Evolutionary conservation across 352 stramenopile species (phyloP).

Genomic region (Bremia lactucae): DNA sequence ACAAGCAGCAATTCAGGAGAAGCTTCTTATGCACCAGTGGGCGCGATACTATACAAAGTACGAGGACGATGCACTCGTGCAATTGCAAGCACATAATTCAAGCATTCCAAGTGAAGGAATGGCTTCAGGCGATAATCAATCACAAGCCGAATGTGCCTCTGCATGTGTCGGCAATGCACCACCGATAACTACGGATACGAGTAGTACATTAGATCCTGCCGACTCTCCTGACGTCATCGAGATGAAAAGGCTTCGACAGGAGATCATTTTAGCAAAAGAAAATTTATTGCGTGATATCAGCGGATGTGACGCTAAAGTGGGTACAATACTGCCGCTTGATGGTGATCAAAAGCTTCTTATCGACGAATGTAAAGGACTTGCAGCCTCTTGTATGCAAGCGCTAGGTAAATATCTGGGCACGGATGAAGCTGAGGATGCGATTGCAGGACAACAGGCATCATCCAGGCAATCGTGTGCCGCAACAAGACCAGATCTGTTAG

Average conservation of each 20-base stretch:
- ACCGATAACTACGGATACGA: slow-evolving; percentile 20
- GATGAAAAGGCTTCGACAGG: slow-evolving; percentile 66
- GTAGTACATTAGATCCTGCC: slow-evolving; percentile 23
- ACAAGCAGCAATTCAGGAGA: slow-evolving; percentile 43
- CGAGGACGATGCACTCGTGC: slow-evolving; percentile 10
- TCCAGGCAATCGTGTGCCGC: slow-evolving; percentile 5
- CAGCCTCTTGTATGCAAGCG: slow-evolving; percentile 44
- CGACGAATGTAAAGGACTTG: slow-evolving; percentile 51
- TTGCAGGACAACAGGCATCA: slow-evolving; percentile 1
- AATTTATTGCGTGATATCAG: slow-evolving; percentile 29
- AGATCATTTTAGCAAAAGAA: slow-evolving; percentile 44
- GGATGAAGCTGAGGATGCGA: slow-evolving; percentile 7
- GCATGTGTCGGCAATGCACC: slow-evolving; percentile 1
- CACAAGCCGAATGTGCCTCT: slow-evolving; percentile 7
- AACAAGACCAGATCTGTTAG: slow-evolving; percentile 7
- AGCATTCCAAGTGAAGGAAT: slow-evolving; percentile 3
- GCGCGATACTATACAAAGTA: slow-evolving; percentile 43
- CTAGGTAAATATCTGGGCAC: slow-evolving; percentile 49
- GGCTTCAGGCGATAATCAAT: background rate
- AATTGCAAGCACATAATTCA: background rate
- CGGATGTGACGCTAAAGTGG: slow-evolving; percentile 1
- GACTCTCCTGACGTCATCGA: slow-evolving; percentile 45
- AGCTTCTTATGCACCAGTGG: slow-evolving; percentile 52
- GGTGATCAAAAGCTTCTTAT: slow-evolving; percentile 36
- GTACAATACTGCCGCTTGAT: slow-evolving; percentile 4